Base-by-base conservation (phyloP, 2,329 filamentous ascomycete species). In the Colletotrichum noveboracense region DNA sequence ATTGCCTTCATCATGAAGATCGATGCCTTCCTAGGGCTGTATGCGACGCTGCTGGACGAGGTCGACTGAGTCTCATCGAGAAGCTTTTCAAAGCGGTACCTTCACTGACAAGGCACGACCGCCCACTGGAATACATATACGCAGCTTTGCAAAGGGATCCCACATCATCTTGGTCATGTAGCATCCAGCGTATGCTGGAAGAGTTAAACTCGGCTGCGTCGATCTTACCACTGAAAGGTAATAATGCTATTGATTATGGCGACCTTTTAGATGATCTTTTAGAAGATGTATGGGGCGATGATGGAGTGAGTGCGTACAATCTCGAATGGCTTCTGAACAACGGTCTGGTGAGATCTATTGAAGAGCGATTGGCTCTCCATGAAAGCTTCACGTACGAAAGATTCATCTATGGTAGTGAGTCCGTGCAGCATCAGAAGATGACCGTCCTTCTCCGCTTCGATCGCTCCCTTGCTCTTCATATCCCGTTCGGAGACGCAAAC, bases 281-380 rank as follows among this genome's bases (percentile, higher is more conserved):
- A 5, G 10, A 3, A n/a, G 1, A 21, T 6, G 43, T 10, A 21
- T 21, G 18, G 43, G 0, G 3, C 9, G 5, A 21, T 21, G 1
- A 52, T 2, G 10, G n/a, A 13, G n/a, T 52, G 43, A 52, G 43
- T 21, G 43, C 43, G 43, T 13, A 52, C 10, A 52, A 6, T 13
- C 43, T 52, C 43, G 43, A 52, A 7, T 52, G 43, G 43, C 43
- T 52, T 13, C 43, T 52, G 43, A 52, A 21, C 4, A 52, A 52
- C 43, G 43, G 43, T 7, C 43, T 52, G n/a, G 43, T 52, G n/a
- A 52, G 10, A 52, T 52, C 43, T 12, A 4, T 13, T 2, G 4
- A 21, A 52, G 43, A 7, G n/a, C 43, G 43, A 10, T 13, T 13
- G n/a, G 10, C 12, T 52, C 4, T 52, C n/a, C 43, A 52, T 52